Evolutionary conservation across 2,329 filamentous ascomycete genomes (phyloP).

Genomic region (Claviceps sorghi): DNA sequence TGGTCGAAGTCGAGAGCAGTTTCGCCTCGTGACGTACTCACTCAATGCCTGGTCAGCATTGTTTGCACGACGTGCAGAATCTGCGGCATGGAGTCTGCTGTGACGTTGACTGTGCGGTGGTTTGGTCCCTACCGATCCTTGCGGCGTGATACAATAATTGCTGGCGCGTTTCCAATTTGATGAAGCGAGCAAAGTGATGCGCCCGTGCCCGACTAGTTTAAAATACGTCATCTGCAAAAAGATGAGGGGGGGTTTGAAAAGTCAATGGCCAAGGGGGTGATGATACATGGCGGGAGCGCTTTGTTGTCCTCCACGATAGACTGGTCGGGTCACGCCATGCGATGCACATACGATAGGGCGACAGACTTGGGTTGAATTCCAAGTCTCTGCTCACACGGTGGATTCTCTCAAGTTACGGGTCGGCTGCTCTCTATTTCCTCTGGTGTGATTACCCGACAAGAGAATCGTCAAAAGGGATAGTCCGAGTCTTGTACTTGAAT

Average conservation of each 20-base stretch:
- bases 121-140: conserved; percentile 1
- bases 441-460: conserved; percentile 2
- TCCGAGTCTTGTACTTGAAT: neutral
- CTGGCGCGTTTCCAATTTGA: conserved; percentile 7
- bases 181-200: conserved; percentile 39
- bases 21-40: conserved; percentile 32
- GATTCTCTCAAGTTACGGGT: neutral
- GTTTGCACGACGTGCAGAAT: conserved; percentile 13
- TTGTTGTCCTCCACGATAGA: neutral
- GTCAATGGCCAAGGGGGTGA: neutral
- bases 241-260: neutral
- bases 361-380: neutral
- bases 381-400: neutral
- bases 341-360: neutral
- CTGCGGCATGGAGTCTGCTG: conserved; percentile 9
- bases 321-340: neutral
- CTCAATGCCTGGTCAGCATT: conserved; percentile 39
- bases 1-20: conserved; percentile 45
- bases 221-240: neutral
- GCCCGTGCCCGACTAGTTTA: conserved; percentile 16
- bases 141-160: conserved; percentile 3
- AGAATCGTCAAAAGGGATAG: neutral
- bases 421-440: neutral
- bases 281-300: neutral
- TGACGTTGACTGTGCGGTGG: conserved; percentile 3